Evolutionary conservation across 495 filamentous ascomycete species (phyloP), one percentile per base, ranked within the genome.

Genomic region (Trichoderma gamsii): DNA sequence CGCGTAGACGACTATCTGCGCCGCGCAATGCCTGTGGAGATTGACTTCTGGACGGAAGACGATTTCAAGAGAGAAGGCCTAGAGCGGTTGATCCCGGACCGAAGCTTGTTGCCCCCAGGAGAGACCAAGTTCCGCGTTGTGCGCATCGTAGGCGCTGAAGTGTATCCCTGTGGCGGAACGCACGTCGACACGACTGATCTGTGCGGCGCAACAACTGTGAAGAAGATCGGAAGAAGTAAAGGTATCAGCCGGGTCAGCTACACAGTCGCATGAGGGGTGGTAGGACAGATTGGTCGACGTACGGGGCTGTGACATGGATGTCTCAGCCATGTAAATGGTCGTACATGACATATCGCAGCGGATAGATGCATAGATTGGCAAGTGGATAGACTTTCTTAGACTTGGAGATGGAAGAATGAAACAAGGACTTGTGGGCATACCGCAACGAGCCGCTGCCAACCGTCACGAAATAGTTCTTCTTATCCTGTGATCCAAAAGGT

Each of bases 121-220:
- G 82, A 84, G 73, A 83, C 82, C 72, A 27, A 25, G 5, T 83
- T 79, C 67, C 74, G 80, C 25, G 79, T 80, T 2, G 87, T 88
- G 27, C 81, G 82, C 67, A 86, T 88, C 68, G 80, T 82, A 13
- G 87, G 86, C 0, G 79, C 80, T 29, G 86, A 85, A 73, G 79
- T 77, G 43, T 87, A 88, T 76, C 87, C 87, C 1, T 90, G 87
- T 70, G 87, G 87, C 4, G 87, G 87, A 0, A 90, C 87, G 49
- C 87, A 90, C 76, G 85, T 90, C 18, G 75, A 79, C 32, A 82
- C 74, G 23, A 85, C 83, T 52, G 76, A 81, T 69, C 64, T 77
- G 56, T 83, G 82, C 68, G 86, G 86, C 16, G 77, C 78, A 73
- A 82, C 82, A 41, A 79, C 75, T 38, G 86, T 89, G 44, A 85